Percentiles rank a stretch among this genome's conserved stretches.
Conservation (phyloP, 2,329 filamentous ascomycete species). For the Leptographium procerum region DNA sequence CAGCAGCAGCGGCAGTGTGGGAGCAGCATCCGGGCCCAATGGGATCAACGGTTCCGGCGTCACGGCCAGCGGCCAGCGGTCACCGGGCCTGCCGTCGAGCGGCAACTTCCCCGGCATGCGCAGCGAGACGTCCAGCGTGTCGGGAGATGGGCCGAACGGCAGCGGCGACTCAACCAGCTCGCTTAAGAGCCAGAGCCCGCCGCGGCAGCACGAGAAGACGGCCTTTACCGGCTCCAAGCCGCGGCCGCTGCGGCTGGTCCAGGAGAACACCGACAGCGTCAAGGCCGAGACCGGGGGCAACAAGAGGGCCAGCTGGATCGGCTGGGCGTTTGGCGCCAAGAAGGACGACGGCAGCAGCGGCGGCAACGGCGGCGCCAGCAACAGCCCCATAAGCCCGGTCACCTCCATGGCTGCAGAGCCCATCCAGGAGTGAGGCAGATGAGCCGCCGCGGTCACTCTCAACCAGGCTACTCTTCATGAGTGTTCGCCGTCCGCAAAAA, state of each 20-base stretch:
- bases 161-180: conserved; percentile 35
- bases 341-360: conserved; percentile 28
- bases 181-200: conserved; percentile 33
- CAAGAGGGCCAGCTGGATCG: conserved; percentile 56
- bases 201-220: conserved; percentile 42
- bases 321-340: conserved; percentile 42
- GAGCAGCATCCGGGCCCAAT: too few species aligned
- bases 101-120: conserved; percentile 65
- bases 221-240: conserved; percentile 61
- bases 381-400: not conserved
- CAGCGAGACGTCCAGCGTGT: conserved; percentile 53
- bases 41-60: conserved; percentile 19
- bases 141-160: conserved; percentile 40
- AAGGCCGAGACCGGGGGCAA: conserved; percentile 30
- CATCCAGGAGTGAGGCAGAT: conserved; percentile 7
- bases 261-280: conserved; percentile 53
- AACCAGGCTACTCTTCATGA: too few species aligned
- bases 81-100: conserved; percentile 25
- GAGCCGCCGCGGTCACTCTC: not conserved
- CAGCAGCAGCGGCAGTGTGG: conserved; percentile 38
- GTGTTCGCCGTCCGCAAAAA: not conserved
- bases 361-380: not conserved
- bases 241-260: conserved; percentile 74
- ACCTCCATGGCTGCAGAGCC: not conserved
- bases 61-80: conserved; percentile 30